Conservation (phyloP, 140 eudicot species). For the Oenanthe javanica region DNA sequence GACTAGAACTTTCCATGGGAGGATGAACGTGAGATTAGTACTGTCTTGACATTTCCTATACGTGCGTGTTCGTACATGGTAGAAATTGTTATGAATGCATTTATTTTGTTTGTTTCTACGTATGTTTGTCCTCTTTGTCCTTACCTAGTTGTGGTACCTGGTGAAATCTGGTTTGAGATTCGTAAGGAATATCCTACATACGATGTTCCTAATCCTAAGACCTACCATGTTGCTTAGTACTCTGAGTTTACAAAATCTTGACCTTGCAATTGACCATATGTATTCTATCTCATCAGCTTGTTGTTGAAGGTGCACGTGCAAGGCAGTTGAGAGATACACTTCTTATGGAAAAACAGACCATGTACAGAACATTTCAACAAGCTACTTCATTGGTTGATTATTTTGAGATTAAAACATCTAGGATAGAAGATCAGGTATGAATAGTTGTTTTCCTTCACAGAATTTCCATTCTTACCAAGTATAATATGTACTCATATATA, state of each 20-base stretch:
- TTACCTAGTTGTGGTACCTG: not conserved
- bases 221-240: not conserved
- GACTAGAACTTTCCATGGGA: not conserved
- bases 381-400: slow-evolving; percentile 40
- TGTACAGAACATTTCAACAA: slow-evolving; percentile 48
- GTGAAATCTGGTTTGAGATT: not conserved
- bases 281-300: slow-evolving; percentile 47
- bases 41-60: not conserved
- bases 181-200: not conserved
- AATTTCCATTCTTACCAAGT: not conserved
- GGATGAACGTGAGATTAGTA: not conserved
- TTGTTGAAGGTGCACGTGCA: slow-evolving; percentile 71
- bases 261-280: not conserved
- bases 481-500: slow-evolving; percentile 12
- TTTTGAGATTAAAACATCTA: slow-evolving; percentile 52
- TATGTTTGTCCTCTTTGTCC: not conserved
- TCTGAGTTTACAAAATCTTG: not conserved
- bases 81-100: not conserved
- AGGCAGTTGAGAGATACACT: slow-evolving; percentile 54
- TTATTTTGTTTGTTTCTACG: not conserved
- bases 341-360: slow-evolving; percentile 53
- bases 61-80: not conserved
- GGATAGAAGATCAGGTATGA: slow-evolving; percentile 86
- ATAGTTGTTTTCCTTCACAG: too few relatives aligned
- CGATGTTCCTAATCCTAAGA: not conserved